Base-by-base conservation (phyloP, 164 flowering plant genomes). In the Nelumbo lutea region DNA sequence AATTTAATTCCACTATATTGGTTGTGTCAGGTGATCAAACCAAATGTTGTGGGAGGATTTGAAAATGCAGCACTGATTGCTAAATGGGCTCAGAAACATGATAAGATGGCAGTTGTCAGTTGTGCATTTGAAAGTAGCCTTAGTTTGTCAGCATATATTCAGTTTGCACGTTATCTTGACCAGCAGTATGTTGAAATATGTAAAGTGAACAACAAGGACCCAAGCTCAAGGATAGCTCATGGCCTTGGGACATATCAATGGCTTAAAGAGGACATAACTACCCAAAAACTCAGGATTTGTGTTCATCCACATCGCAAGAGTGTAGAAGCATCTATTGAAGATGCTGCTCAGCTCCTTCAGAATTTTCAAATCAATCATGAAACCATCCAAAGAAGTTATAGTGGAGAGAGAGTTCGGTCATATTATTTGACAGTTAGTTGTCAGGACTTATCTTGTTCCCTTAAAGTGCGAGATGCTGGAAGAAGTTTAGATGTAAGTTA, bases 221-320 rank as follows among this genome's bases (percentile, higher is more conserved):
- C 68, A 3, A 45, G 45, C n/a, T 75, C 79, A 65, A 57, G 79
- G 78, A 61, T 88, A 68, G 93, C 91, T 50, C 99, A 95, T 80
- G 99, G 97, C 61, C 90, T 95, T 73, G 99, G 99, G 81, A 95
- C 99, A 14, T 95, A 87, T 74, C 70, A 70, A 62, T 95, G 99
- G 99, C 90, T 95, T 66, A 78, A 77, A 74, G 94, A 92, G 70
- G 96, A 95, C 73, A 89, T 90, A 47, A 78, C 84, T 40, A 59
- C 63, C 50, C 73, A 82, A 67, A 77, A 86, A 70, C 81, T 90
- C 10, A 79, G 62, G 64, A 77, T 88, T 52, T 55, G 57, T 76
- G 67, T 61, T 57, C 81, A 79, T 75, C 85, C 85, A 6, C 1
- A 39, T 42, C 82, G 75, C 71, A 83, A 84, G 43, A 68, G 52